Conservation (phyloP, 1,139 yeast genomes). For the Diutina rugosa region DNA sequence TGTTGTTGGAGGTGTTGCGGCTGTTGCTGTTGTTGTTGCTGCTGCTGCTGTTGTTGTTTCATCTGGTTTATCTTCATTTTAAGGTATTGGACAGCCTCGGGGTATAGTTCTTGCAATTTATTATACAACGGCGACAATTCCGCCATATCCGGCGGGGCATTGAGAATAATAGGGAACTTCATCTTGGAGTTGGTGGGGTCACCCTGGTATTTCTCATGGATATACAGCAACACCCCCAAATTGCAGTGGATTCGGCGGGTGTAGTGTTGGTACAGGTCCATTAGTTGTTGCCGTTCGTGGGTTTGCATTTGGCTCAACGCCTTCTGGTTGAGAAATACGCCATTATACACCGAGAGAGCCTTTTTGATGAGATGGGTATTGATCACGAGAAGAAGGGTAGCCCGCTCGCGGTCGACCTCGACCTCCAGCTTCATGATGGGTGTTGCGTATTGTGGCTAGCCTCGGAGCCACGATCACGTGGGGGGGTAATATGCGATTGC, state of each 20-base stretch:
- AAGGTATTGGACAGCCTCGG: slow-evolving; percentile 39
- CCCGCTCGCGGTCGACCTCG: slow-evolving; percentile 29
- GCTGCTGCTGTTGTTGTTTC: slow-evolving; percentile 1
- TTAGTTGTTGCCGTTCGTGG: slow-evolving; percentile 22
- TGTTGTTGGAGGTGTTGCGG: not conserved
- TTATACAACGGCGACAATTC: slow-evolving; percentile 35
- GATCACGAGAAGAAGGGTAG: slow-evolving; percentile 36
- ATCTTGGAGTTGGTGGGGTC: slow-evolving; percentile 17
- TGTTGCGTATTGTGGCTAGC: not conserved
- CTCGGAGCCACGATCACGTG: not conserved
- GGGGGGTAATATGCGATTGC: not conserved
- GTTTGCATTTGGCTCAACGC: slow-evolving; percentile 23
- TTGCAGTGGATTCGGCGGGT: slow-evolving; percentile 42
- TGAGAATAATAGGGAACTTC: slow-evolving; percentile 37
- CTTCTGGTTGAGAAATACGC: slow-evolving; percentile 22
- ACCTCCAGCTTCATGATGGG: slow-evolving; percentile 4
- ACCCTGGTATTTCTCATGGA: slow-evolving; percentile 36
- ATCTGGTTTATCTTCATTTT: slow-evolving; percentile 33
- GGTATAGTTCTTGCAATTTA: slow-evolving; percentile 37
- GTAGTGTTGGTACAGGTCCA: slow-evolving; percentile 37
- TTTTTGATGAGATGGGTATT: slow-evolving; percentile 40
- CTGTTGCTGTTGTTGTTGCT: slow-evolving; percentile 1
- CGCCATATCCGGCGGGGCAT: slow-evolving; percentile 45
- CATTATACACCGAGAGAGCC: slow-evolving; percentile 26
- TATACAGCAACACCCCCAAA: slow-evolving; percentile 36